phyloP scores from a whole-genome alignment of 2,329 filamentous ascomycete genomes.

The Diatrype stigma region DNA sequence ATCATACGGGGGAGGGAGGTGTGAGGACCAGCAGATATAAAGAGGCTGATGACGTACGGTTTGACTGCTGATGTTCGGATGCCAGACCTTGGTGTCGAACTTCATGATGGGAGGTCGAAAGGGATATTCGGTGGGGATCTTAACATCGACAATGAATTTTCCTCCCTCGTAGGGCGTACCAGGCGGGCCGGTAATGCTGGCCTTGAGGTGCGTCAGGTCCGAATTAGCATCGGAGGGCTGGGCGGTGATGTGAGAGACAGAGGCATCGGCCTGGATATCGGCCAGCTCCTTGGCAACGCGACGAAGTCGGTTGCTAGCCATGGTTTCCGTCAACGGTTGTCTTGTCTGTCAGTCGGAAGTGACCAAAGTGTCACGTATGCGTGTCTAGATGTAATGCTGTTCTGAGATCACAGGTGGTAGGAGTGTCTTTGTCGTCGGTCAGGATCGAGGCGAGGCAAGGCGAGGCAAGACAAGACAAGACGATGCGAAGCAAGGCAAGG shows the following conservation, averaged over 20 bases:
- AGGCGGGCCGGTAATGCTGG: slow-evolving; percentile 79
- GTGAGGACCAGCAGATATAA: background rate
- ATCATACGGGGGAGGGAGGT: too few species aligned
- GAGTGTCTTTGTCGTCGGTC: too few species aligned
- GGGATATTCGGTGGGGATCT: slow-evolving; percentile 83
- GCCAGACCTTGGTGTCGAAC: slow-evolving; percentile 93
- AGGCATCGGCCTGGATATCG: slow-evolving; percentile 67
- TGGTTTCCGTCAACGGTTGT: too few species aligned
- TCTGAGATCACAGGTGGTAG: too few species aligned
- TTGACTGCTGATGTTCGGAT: slow-evolving; percentile 92
- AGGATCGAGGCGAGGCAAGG: too few species aligned
- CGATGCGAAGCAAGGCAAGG: too few species aligned
- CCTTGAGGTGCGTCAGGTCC: slow-evolving; percentile 77
- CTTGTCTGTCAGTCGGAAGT: too few species aligned
- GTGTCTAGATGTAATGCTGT: too few species aligned
- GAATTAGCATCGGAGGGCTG: slow-evolving; percentile 55
- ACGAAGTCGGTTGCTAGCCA: slow-evolving; percentile 50
- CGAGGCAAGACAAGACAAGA: too few species aligned
- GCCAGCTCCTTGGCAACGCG: slow-evolving; percentile 71
- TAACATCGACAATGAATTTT: slow-evolving; percentile 76
- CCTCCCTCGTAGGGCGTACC: slow-evolving; percentile 93
- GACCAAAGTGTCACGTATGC: too few species aligned
- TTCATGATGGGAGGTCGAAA: slow-evolving; percentile 90
- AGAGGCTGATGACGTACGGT: slow-evolving; percentile 61
- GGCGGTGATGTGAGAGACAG: slow-evolving; percentile 70